Base-by-base conservation (phyloP, 805 yeast genomes). In the Candida boidinii region DNA sequence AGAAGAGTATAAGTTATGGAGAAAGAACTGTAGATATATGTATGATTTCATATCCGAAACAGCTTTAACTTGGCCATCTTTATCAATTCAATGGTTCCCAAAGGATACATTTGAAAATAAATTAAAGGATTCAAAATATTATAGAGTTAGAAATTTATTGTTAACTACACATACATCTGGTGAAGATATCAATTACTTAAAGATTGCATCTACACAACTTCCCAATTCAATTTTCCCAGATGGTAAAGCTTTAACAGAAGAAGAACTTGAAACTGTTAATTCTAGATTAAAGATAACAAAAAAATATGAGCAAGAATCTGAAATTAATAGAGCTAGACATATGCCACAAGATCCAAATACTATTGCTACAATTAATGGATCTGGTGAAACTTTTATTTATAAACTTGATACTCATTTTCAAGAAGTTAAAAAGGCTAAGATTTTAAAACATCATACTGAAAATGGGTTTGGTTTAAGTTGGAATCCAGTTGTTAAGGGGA, bases 21-120 rank as follows among this genome's bases (percentile, higher is more conserved):
- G 84, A 38, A 74, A 81, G 48, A 83, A 81, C 47, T 82, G 88
- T 42, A 79, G 83, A 10, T 75, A 68, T 44, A 81, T 83, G 92
- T 83, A 83, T 44, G 87, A 82, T 45, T 82, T 79, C 50, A 85
- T 83, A 21, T 74, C 81, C 30, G 92, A 83, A 48, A 79, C 90
- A 0, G 84, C 81, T 3, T 58, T 83, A 28, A 72, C 78, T 10
- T 83, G 94, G 94, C 94, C 94, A 2, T 77, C 88, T 3, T 61
- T 83, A 31, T 78, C 90, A 1, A 68, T 80, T 4, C 84, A 83
- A 54, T 83, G 92, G 88, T 53, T 79, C 7, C 88, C 87, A 0
- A 60, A 59, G 4, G 42, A 36, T 19, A 46, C 54, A 4, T 48
- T 51, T 28, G 39, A 31, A 8, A 54, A 34, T 36, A 46, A 36